Base-by-base conservation (phyloP, 805 yeast genomes). In the Yarrowia osloensis region DNA sequence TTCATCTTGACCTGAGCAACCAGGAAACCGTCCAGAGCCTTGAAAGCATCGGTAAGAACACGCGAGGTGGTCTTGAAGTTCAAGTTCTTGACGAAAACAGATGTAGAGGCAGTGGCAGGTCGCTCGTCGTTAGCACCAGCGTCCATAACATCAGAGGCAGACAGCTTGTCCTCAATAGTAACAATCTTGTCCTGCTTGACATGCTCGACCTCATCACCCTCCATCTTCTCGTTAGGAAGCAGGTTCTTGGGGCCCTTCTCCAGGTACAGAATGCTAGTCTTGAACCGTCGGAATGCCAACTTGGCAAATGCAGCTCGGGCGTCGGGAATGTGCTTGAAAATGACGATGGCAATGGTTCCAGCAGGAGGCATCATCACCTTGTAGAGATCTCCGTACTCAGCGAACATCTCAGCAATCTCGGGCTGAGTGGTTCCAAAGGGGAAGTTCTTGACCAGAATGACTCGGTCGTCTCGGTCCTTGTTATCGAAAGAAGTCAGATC, bases 291-390 rank as follows among this genome's bases (percentile, higher is more conserved):
- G 77, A 88, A 95, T 21, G 98, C 89, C 50, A 95, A 81, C 73
- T 91, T 91, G 31, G 90, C 82, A 76, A 95, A 95, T 0, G 98
- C 98, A 3, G 90, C 82, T 77, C 98, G 87, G 1, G 96, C 98
- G 52, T 89, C 81, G 15, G 96, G 88, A 2, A 87, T 79, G 75
- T 90, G 94, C 73, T 92, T 82, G 77, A 87, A 93, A 77, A 94
- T 97, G 11, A 95, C 87, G 74, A 95, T 89, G 13, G 98, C 98
- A 72, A 95, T 91, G 0, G 97, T 92, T 11, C 98, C 98, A 6
- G 96, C 89, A 6, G 97, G 97, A 17, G 99, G 99, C 91, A 95
- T 90, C 69, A 95, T 78, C 19, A 92, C 81, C 71, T 97, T 83
- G 70, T 86, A 86, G 29, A 95, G 73, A 70, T 88, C 88, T 66